Evolutionary conservation across 179 eudicot species (phyloP), one percentile per base, ranked within the genome.

Genomic region (Spinacia oleracea): DNA sequence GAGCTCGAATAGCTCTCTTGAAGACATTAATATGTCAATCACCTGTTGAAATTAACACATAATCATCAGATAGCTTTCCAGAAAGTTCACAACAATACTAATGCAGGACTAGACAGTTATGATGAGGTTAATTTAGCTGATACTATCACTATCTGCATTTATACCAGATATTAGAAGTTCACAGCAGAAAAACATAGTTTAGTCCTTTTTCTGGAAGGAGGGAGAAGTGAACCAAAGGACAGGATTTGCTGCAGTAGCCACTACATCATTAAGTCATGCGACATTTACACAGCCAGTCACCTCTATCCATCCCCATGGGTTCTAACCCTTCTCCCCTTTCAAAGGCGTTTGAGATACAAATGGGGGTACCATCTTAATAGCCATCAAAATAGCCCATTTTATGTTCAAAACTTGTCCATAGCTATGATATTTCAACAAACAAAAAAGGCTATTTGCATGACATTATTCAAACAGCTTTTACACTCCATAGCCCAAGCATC

Each of bases 1-100:
- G 68, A 93, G 90, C 34, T 90, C 89, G 75, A 83, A 83, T 67
- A 95, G 86, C 85, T 93, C 97, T 58, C 70, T 77, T 23, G 95
- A 89, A 55, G 93, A 89, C 34, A 97, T 88, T 80, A 95, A 84
- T 79, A 90, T 84, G 82, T 84, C 87, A 35, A 89, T 80, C 51
- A 93, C 89, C 98, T 95, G 93, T 79, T 72, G 21, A 72, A 66
- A 75, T 70, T 15, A 53, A 53, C 7, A 20, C 58, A 53, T 5
- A 65, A 43, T 27, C 48, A 55, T 58, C 45, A 34, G 16, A 38
- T 31, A 80, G n/a, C 15, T 38, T 25, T 18, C 35, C 14, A 38
- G 21, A 68, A 8, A 59, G 9, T 59, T 53, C 40, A 65, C 34
- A 38, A 27, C 42, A 72, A 70, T 12, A 71, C 15, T n/a, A 35